These are phyloP conservation scores for Aureobasidium leucospermi DNA, from an alignment of 2,329 filamentous ascomycete species.

Conservation along the genomic window DNA sequence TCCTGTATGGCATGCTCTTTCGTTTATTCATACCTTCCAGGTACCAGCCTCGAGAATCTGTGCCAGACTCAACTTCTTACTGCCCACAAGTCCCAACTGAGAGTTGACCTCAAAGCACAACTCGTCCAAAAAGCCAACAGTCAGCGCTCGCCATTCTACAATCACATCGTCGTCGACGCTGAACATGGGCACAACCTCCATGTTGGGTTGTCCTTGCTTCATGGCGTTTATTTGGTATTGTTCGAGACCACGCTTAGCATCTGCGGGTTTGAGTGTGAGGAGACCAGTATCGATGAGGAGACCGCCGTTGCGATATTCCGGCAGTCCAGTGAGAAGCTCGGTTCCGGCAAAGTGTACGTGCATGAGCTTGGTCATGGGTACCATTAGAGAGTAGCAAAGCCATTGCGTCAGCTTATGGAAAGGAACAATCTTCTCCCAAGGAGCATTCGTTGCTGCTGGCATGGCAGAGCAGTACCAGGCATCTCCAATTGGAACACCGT, in stretches of 20 bases:
- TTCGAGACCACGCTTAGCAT: constrained; percentile 62
- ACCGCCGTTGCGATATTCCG: constrained; percentile 88
- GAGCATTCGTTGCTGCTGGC: constrained; percentile 62
- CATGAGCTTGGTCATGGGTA: constrained; percentile 76
- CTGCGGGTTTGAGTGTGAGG: constrained; percentile 63
- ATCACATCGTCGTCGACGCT: constrained; percentile 68
- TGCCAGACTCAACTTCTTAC: constrained; percentile 65
- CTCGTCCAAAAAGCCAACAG: constrained; percentile 67
- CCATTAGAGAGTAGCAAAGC: constrained; percentile 90
- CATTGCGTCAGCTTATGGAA: constrained; percentile 95
- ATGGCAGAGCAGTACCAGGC: constrained; percentile 87
- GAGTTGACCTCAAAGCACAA: constrained; percentile 62
- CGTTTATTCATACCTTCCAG: constrained; percentile 70
- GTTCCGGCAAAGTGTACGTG: constrained; percentile 73
- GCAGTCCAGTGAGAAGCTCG: constrained; percentile 79
- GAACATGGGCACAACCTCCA: constrained; percentile 69
- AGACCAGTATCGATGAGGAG: constrained; percentile 81
- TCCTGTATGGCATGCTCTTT: neutral
- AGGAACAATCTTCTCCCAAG: constrained; percentile 76
- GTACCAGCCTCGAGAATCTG: constrained; percentile 93
- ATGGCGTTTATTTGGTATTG: constrained; percentile 64
- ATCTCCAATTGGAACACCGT: constrained; percentile 81
- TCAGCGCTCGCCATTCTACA: constrained; percentile 71
- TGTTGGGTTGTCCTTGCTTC: constrained; percentile 61
- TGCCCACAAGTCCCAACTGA: constrained; percentile 59